Evolutionary conservation across 768 basidiomycete species (phyloP).

Genomic region (Melanogaster broomeanus): DNA sequence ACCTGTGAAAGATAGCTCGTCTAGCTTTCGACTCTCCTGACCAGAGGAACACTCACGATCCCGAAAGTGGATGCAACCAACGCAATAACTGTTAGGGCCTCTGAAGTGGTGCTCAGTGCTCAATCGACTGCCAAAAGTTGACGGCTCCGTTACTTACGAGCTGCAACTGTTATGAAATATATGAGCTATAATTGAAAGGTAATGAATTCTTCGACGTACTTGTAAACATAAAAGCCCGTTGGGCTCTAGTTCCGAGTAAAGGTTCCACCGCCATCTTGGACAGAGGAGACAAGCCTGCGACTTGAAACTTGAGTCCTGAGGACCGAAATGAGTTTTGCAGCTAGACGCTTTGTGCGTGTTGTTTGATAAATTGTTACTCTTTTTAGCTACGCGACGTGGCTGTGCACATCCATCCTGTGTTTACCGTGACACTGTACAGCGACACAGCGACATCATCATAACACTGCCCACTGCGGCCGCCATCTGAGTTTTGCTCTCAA

Average conservation of each 20-base stretch:
- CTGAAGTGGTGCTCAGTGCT: conserved; percentile 37
- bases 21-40: neutral
- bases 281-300: conserved; percentile 12
- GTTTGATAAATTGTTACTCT: too few species aligned
- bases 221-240: conserved; percentile 69
- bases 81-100: conserved; percentile 71
- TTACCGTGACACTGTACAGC: neutral
- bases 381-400: conserved; percentile 16
- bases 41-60: conserved; percentile 43
- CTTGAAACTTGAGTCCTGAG: conserved; percentile 11
- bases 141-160: conserved; percentile 52
- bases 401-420: conserved; percentile 11
- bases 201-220: conserved; percentile 44
- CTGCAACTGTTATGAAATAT: conserved; percentile 41
- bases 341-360: too few species aligned
- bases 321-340: conserved; percentile 4
- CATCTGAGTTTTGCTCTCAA: too few species aligned
- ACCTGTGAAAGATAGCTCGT: conserved; percentile 42
- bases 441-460: too few species aligned
- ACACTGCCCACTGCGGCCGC: too few species aligned
- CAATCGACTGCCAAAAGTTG: neutral
- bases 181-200: conserved; percentile 5
- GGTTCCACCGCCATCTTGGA: conserved; percentile 67
- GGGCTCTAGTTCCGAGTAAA: conserved; percentile 71
- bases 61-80: conserved; percentile 76